phyloP scores from a whole-genome alignment of 1,284 basidiomycete species.

The Ganoderma lingzhi region DNA sequence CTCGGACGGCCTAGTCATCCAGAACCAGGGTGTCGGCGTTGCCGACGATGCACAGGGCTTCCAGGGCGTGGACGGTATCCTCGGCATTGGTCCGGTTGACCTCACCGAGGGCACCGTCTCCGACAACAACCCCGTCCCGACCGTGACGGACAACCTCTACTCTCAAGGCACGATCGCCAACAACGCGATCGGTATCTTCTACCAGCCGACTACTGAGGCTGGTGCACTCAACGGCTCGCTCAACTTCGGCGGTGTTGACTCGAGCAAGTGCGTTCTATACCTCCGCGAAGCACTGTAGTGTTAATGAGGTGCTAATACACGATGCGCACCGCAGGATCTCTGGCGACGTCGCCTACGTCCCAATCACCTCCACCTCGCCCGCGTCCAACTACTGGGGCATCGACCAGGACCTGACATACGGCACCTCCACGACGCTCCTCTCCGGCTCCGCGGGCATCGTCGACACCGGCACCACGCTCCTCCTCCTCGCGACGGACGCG shows the following conservation, averaged over 20 bases:
- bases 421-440: slow-evolving; percentile 46
- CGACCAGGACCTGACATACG: slow-evolving; percentile 58
- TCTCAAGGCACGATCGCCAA: slow-evolving; percentile 50
- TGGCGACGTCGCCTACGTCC: slow-evolving; percentile 55
- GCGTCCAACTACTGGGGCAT: slow-evolving; percentile 63
- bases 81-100: slow-evolving; percentile 62
- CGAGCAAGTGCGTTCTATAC: neutral
- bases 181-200: slow-evolving; percentile 60
- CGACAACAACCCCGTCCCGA: slow-evolving; percentile 40
- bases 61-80: slow-evolving; percentile 57
- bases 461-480: slow-evolving; percentile 61
- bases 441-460: slow-evolving; percentile 56
- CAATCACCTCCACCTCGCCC: slow-evolving; percentile 58
- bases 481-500: slow-evolving; percentile 50
- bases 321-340: slow-evolving; percentile 43
- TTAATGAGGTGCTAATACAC: neutral
- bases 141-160: slow-evolving; percentile 49
- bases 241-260: slow-evolving; percentile 58
- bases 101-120: slow-evolving; percentile 52
- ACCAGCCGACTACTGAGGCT: slow-evolving; percentile 49
- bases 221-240: slow-evolving; percentile 51
- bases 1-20: slow-evolving; percentile 50
- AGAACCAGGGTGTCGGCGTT: slow-evolving; percentile 61
- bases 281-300: no score
- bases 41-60: slow-evolving; percentile 52